Conservation (phyloP, 345 rosid species). For the Syzygium aromaticum region DNA sequence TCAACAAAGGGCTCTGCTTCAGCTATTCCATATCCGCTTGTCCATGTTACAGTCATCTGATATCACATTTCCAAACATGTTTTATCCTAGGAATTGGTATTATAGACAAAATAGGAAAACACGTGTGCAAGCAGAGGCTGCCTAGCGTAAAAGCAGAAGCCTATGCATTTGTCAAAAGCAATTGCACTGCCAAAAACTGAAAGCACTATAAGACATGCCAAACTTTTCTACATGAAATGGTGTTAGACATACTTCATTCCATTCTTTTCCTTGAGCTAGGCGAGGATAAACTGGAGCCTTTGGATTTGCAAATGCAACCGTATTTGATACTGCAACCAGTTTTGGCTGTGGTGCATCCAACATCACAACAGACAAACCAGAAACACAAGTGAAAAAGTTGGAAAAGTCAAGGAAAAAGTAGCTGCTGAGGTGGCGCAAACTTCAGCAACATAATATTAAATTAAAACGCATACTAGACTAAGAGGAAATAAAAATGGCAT, state of each 20-base stretch:
- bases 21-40: constrained; percentile 73
- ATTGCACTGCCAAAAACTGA: neutral
- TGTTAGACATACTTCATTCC: constrained; percentile 79
- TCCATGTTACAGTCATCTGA: constrained; percentile 98
- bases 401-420: neutral
- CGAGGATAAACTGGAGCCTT: constrained; percentile 94
- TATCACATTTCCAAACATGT: neutral
- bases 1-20: constrained; percentile 76
- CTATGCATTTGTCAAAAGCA: neutral
- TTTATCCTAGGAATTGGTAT: neutral
- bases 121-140: neutral
- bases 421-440: neutral
- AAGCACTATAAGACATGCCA: neutral
- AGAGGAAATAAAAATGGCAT: neutral
- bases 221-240: neutral
- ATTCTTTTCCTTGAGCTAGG: constrained; percentile 83
- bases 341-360: constrained; percentile 47
- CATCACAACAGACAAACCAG: neutral
- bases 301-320: constrained; percentile 55
- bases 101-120: neutral
- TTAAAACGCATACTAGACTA: neutral
- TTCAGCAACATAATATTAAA: neutral
- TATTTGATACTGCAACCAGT: constrained; percentile 63
- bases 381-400: neutral
- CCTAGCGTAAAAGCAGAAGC: neutral